phyloP scores from a whole-genome alignment of 768 basidiomycete genomes.

The Ramaria rubella region DNA sequence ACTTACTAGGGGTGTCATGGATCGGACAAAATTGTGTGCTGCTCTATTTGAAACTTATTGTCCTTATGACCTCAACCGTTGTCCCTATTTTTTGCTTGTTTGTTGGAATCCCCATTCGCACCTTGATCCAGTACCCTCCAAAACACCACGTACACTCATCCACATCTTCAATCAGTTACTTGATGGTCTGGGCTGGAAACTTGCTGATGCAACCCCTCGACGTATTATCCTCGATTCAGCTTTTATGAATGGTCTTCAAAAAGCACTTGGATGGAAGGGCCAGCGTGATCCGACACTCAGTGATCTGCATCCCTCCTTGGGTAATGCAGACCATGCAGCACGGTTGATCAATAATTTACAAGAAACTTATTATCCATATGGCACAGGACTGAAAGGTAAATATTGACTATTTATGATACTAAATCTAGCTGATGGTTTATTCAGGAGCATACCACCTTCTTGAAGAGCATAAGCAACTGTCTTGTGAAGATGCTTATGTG shows the following conservation, averaged over 20 bases:
- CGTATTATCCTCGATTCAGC: slow-evolving; percentile 20
- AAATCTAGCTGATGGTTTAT: neutral
- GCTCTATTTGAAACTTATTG: slow-evolving; percentile 9
- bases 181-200: slow-evolving; percentile 19
- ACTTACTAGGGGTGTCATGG: slow-evolving; percentile 12
- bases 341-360: slow-evolving; percentile 19
- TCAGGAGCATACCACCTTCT: slow-evolving; percentile 10
- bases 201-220: slow-evolving; percentile 25
- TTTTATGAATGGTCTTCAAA: slow-evolving; percentile 17
- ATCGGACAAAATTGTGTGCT: neutral
- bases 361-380: slow-evolving; percentile 15
- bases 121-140: slow-evolving; percentile 8
- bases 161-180: slow-evolving; percentile 17
- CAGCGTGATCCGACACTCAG: slow-evolving; percentile 9
- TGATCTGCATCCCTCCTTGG: no score
- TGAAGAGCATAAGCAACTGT: slow-evolving; percentile 5
- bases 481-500: slow-evolving; percentile 16
- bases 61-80: slow-evolving; percentile 9
- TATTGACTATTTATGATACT: neutral
- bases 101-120: slow-evolving; percentile 13
- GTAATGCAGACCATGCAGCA: slow-evolving; percentile 20
- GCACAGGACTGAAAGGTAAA: slow-evolving; percentile 23
- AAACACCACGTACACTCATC: slow-evolving; percentile 9
- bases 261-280: slow-evolving; percentile 16
- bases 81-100: slow-evolving; percentile 12